Percentiles rank a stretch among this genome's conserved stretches.
These are phyloP conservation scores for Phanerochaete sordida DNA, from an alignment of 768 basidiomycete species.

Conservation along the genomic window DNA sequence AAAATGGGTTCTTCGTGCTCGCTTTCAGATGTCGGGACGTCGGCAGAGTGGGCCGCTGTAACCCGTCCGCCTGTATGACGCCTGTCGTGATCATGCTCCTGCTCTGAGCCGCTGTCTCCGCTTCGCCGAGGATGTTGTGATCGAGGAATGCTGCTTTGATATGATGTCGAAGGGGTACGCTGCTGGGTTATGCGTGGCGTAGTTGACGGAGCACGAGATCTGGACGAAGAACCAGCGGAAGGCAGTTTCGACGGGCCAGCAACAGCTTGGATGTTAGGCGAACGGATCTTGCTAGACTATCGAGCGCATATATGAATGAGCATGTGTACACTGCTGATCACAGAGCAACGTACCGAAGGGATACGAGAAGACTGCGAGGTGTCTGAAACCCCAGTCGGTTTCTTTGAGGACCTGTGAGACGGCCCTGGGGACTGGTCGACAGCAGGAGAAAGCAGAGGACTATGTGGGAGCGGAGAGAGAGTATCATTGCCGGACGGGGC, in stretches of 20 bases:
- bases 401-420: conserved; percentile 8
- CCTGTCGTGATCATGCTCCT: conserved; percentile 15
- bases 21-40: conserved; percentile 22
- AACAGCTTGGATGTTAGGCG: neutral
- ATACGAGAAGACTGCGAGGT: neutral
- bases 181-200: neutral
- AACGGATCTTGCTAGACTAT: conserved; percentile 3
- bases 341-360: neutral
- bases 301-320: neutral
- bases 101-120: conserved; percentile 22
- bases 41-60: conserved; percentile 22
- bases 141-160: neutral
- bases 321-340: no score
- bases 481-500: neutral
- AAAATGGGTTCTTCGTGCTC: neutral
- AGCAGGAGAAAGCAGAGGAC: neutral
- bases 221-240: neutral
- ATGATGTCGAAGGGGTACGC: neutral
- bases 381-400: neutral
- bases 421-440: neutral
- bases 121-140: neutral
- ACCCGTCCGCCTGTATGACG: conserved; percentile 14
- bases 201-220: neutral
- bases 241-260: neutral
- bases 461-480: neutral